A percentile compares a stretch with the other conserved stretches of the same genome.
These are phyloP conservation scores for Lactarius trivialis DNA, from an alignment of 768 basidiomycete species.

Conservation along the genomic window DNA sequence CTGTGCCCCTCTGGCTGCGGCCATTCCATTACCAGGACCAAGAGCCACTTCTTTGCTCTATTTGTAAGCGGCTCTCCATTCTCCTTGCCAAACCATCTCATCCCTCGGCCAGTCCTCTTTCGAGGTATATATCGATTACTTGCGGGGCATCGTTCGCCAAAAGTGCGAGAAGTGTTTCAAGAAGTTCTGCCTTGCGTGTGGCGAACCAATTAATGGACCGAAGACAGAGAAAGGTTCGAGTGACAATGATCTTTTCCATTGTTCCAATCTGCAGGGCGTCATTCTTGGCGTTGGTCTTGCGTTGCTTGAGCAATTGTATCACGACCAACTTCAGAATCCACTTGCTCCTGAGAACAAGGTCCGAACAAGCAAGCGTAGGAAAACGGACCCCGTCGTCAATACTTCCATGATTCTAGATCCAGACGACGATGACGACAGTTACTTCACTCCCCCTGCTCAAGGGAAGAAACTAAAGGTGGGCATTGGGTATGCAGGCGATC, in stretches of 20 bases:
- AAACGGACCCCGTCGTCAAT: constrained; percentile 34
- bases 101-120: constrained; percentile 57
- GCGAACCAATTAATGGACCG: constrained; percentile 33
- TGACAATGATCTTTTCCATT: constrained; percentile 73
- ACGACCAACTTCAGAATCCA: constrained; percentile 42
- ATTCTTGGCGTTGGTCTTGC: constrained; percentile 86
- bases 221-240: constrained; percentile 31
- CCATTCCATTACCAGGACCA: constrained; percentile 48
- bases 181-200: constrained; percentile 42
- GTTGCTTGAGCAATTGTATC: constrained; percentile 73
- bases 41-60: constrained; percentile 76
- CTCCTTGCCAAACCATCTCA: constrained; percentile 18
- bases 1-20: constrained; percentile 76
- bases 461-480: constrained; percentile 74
- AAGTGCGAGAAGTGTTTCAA: constrained; percentile 41
- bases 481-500: constrained; percentile 80
- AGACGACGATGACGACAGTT: constrained; percentile 49
- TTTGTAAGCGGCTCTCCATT: constrained; percentile 49
- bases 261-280: constrained; percentile 82
- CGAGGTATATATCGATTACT: constrained; percentile 55
- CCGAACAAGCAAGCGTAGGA: constrained; percentile 33
- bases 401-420: constrained; percentile 32
- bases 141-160: constrained; percentile 50
- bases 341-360: constrained; percentile 24
- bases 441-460: constrained; percentile 35